phyloP scores from a whole-genome alignment of 164 flowering plant genomes.

The Aristolochia contorta region DNA sequence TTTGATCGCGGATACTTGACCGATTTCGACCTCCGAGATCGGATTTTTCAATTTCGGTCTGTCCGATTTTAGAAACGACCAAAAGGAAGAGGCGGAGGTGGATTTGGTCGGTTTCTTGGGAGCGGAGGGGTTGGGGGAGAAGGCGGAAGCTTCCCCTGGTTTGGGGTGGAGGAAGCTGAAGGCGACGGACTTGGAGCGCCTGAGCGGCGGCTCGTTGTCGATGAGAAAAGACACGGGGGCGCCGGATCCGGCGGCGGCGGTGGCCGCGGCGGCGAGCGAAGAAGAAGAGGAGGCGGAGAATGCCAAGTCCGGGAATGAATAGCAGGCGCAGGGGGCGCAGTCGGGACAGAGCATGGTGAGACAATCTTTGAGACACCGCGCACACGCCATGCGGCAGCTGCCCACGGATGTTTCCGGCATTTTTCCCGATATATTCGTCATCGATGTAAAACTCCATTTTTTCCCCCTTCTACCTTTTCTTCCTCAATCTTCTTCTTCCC shows the following conservation, averaged over 20 bases:
- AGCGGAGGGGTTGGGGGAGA: slow-evolving; percentile 1
- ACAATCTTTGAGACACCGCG: slow-evolving; percentile 55
- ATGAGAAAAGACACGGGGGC: slow-evolving; percentile 11
- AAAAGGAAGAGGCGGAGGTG: slow-evolving; percentile 27
- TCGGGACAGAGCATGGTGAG: slow-evolving; percentile 54
- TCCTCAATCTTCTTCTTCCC: background rate
- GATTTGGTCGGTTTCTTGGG: background rate
- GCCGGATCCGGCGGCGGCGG: slow-evolving; percentile 7
- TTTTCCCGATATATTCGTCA: slow-evolving; percentile 5
- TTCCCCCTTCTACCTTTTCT: slow-evolving; percentile 4
- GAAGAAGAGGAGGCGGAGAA: slow-evolving; percentile 31
- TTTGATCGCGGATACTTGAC: slow-evolving; percentile 46
- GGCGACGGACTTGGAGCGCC: slow-evolving; percentile 31
- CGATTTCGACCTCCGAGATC: background rate
- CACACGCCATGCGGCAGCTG: slow-evolving; percentile 48
- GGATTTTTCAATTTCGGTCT: slow-evolving; percentile 21
- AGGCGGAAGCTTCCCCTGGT: slow-evolving; percentile 3
- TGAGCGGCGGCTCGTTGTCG: slow-evolving; percentile 18
- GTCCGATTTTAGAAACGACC: slow-evolving; percentile 29
- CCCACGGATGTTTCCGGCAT: slow-evolving; percentile 38
- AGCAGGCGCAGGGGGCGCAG: slow-evolving; percentile 51
- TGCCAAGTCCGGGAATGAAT: slow-evolving; percentile 21
- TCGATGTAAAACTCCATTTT: background rate
- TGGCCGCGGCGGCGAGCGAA: slow-evolving; percentile 1
- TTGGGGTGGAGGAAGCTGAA: slow-evolving; percentile 39